Conservation (phyloP, 1,284 basidiomycete species). For the Ustilago esculenta region DNA sequence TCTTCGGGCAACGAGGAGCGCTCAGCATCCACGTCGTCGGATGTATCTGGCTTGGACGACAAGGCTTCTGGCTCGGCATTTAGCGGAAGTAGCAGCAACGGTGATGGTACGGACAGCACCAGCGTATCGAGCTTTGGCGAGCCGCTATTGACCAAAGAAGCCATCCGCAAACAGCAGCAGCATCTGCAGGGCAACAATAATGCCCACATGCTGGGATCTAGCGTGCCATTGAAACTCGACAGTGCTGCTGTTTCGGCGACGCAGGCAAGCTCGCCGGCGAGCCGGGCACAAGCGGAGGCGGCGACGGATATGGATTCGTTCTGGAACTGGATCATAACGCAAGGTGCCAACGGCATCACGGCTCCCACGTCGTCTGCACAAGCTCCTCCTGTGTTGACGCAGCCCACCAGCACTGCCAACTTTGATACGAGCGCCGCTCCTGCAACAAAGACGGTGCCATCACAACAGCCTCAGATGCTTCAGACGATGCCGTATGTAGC, state of each 20-base stretch:
- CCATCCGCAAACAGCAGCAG: conserved; percentile 35
- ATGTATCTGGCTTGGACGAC: conserved; percentile 31
- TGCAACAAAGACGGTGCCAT: not conserved
- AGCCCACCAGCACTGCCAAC: conserved; percentile 1
- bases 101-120: conserved; percentile 35
- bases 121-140: conserved; percentile 40
- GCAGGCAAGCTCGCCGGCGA: conserved; percentile 16
- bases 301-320: conserved; percentile 51
- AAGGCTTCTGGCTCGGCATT: conserved; percentile 20
- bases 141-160: conserved; percentile 33
- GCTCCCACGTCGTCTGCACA: conserved; percentile 7
- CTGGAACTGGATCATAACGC: conserved; percentile 60
- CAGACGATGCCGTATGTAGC: conserved; percentile 3
- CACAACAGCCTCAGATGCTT: not conserved
- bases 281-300: conserved; percentile 10
- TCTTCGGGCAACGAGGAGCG: conserved; percentile 33
- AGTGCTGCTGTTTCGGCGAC: conserved; percentile 9
- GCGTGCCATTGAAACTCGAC: not conserved
- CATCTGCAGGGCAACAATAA: conserved; percentile 13
- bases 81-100: conserved; percentile 16
- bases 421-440: not conserved
- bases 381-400: conserved; percentile 21
- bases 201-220: not conserved
- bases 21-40: conserved; percentile 28
- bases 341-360: conserved; percentile 46